A percentile compares a stretch with the other conserved stretches of the same genome.
Conservation (phyloP, 139 green algal genomes). For the Micractinium sp. region DNA sequence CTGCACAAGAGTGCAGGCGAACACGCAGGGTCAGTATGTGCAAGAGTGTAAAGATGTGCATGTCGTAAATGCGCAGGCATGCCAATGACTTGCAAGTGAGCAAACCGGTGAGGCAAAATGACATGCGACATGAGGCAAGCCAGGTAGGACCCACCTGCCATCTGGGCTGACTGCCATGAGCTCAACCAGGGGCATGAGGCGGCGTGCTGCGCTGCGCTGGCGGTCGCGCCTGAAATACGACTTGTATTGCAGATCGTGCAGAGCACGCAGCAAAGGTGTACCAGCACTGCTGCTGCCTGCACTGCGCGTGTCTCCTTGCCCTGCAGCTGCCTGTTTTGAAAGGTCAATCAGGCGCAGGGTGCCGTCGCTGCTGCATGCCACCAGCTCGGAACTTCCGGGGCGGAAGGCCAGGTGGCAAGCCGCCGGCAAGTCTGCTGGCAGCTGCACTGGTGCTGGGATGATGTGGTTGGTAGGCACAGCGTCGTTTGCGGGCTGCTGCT, state of each 20-base stretch:
- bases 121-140: background rate
- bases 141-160: background rate
- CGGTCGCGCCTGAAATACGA: slow-evolving; percentile 26
- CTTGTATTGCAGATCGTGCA: slow-evolving; percentile 50
- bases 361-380: slow-evolving; percentile 26
- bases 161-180: slow-evolving; percentile 35
- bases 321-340: background rate
- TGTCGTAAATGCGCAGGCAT: background rate
- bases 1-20: background rate
- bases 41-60: background rate
- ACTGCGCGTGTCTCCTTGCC: background rate
- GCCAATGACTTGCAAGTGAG: background rate
- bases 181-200: slow-evolving; percentile 32
- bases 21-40: background rate
- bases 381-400: background rate
- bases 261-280: slow-evolving; percentile 18
- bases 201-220: slow-evolving; percentile 24
- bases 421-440: slow-evolving; percentile 39
- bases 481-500: background rate
- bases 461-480: background rate
- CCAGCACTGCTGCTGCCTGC: background rate
- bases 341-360: slow-evolving; percentile 11
- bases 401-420: slow-evolving; percentile 40
- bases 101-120: background rate
- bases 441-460: slow-evolving; percentile 12